Percentiles rank a stretch among this genome's conserved stretches.
Evolutionary conservation across 2,329 filamentous ascomycete species (phyloP).

Genomic region (Penicillium sp.): DNA sequence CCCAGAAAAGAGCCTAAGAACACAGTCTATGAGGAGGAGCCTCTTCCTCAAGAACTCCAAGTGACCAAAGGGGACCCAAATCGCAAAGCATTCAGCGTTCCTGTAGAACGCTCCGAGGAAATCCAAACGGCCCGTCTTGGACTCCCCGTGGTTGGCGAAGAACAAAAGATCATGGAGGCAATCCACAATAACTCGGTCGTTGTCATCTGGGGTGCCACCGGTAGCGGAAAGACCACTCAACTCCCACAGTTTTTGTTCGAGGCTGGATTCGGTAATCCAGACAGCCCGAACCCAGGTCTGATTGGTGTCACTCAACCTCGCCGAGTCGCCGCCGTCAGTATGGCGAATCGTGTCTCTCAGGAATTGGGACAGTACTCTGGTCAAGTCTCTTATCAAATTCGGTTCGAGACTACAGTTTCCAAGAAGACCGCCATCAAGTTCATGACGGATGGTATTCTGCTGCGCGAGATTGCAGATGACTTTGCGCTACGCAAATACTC

Average conservation of each 20-base stretch:
- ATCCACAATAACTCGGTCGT: slow-evolving; percentile 88
- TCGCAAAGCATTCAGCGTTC: slow-evolving; percentile 73
- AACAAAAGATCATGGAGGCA: slow-evolving; percentile 97
- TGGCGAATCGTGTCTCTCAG: slow-evolving; percentile 85
- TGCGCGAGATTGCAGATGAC: slow-evolving; percentile 87
- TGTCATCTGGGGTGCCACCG: slow-evolving; percentile 90
- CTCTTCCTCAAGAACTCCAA: slow-evolving; percentile 40
- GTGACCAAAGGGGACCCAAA: slow-evolving; percentile 44
- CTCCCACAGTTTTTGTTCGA: slow-evolving; percentile 95
- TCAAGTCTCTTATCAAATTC: slow-evolving; percentile 86
- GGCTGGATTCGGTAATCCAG: slow-evolving; percentile 78
- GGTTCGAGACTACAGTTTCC: slow-evolving; percentile 82
- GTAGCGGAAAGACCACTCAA: slow-evolving; percentile 96
- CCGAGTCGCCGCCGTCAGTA: slow-evolving; percentile 91
- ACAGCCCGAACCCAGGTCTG: slow-evolving; percentile 80
- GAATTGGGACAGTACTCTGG: slow-evolving; percentile 77
- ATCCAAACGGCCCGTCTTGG: slow-evolving; percentile 76
- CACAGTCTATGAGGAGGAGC: slow-evolving; percentile 39
- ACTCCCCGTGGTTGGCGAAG: slow-evolving; percentile 87
- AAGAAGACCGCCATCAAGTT: slow-evolving; percentile 90
- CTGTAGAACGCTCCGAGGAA: slow-evolving; percentile 65
- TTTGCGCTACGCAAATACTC: slow-evolving; percentile 88
- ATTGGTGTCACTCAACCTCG: slow-evolving; percentile 94
- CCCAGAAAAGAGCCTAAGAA: slow-evolving; percentile 37
- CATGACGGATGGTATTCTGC: slow-evolving; percentile 95